These are phyloP conservation scores for Cyphellophora europaea DNA, from an alignment of 2,329 filamentous ascomycete genomes.

Conservation along the genomic window DNA sequence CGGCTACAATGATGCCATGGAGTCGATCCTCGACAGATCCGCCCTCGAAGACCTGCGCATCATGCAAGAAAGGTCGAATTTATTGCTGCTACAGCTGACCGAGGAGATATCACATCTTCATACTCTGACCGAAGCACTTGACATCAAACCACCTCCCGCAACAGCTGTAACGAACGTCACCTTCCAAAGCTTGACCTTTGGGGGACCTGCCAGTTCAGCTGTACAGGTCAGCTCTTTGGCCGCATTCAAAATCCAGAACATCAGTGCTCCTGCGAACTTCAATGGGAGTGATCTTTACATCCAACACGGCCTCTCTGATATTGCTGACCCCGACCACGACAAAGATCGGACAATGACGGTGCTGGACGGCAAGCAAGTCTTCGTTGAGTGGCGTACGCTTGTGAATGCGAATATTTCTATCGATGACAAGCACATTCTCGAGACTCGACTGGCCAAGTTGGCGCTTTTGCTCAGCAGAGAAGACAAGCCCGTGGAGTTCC, in stretches of 20 bases:
- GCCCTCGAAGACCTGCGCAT: neutral
- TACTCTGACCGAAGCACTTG: neutral
- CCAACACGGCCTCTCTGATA: no score
- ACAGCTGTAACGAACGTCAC: no score
- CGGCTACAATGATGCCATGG: neutral
- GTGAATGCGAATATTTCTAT: slow-evolving; percentile 1
- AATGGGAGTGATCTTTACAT: no score
- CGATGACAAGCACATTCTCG: neutral
- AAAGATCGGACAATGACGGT: no score
- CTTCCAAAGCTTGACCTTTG: no score
- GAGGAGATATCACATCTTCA: neutral
- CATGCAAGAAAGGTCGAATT: neutral
- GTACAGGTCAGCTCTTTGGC: neutral
- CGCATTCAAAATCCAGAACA: neutral
- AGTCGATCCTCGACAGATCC: neutral
- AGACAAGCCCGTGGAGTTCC: slow-evolving; percentile 41
- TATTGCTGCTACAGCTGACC: neutral
- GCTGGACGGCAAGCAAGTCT: neutral
- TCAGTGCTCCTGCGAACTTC: neutral
- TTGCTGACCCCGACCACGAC: neutral
- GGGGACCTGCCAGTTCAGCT: no score
- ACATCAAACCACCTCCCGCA: neutral
- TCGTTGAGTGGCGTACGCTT: neutral
- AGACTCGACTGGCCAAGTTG: slow-evolving; percentile 31
- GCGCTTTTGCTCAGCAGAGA: slow-evolving; percentile 39